Conservation (phyloP, 768 basidiomycete genomes). For the Russula griseocarnosa region DNA sequence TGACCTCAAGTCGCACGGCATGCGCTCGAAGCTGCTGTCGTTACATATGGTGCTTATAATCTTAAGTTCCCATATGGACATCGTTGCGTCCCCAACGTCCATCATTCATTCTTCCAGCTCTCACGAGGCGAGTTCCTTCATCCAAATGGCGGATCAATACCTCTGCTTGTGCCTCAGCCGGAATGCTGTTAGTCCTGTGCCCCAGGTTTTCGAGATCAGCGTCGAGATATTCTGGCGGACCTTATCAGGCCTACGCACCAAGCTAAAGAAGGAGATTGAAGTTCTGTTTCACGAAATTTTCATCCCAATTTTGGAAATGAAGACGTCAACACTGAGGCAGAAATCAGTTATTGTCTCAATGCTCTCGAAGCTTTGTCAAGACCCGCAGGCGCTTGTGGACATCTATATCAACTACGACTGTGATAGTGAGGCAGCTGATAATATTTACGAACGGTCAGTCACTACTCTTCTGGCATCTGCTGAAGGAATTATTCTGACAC, state of each 20-base stretch:
- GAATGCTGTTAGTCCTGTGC: slow-evolving; percentile 92
- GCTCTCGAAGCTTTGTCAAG: slow-evolving; percentile 83
- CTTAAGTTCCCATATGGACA: slow-evolving; percentile 82
- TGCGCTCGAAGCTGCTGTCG: slow-evolving; percentile 94
- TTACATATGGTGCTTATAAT: slow-evolving; percentile 92
- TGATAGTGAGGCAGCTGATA: slow-evolving; percentile 89
- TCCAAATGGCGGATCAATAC: slow-evolving; percentile 94
- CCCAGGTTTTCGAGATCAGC: slow-evolving; percentile 95
- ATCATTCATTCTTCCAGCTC: slow-evolving; percentile 89
- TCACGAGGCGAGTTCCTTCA: slow-evolving; percentile 81
- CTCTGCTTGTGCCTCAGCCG: slow-evolving; percentile 88
- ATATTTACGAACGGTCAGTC: slow-evolving; percentile 94
- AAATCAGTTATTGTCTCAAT: slow-evolving; percentile 90
- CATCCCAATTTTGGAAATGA: slow-evolving; percentile 97
- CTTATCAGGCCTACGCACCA: slow-evolving; percentile 88
- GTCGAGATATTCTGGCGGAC: slow-evolving; percentile 99
- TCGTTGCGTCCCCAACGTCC: slow-evolving; percentile 85
- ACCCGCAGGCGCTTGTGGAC: slow-evolving; percentile 96
- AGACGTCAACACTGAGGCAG: slow-evolving; percentile 90
- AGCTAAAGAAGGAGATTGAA: slow-evolving; percentile 99
- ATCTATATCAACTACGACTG: slow-evolving; percentile 99
- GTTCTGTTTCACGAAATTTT: slow-evolving; percentile 98
- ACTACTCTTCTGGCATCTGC: neutral
- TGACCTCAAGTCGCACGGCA: slow-evolving; percentile 93
- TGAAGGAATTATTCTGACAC: slow-evolving; percentile 8